A percentile compares a stretch with the other conserved stretches of the same genome.
These are phyloP conservation scores for Hibiscus syriacus DNA, from an alignment of 345 rosid genomes.

Conservation along the genomic window DNA sequence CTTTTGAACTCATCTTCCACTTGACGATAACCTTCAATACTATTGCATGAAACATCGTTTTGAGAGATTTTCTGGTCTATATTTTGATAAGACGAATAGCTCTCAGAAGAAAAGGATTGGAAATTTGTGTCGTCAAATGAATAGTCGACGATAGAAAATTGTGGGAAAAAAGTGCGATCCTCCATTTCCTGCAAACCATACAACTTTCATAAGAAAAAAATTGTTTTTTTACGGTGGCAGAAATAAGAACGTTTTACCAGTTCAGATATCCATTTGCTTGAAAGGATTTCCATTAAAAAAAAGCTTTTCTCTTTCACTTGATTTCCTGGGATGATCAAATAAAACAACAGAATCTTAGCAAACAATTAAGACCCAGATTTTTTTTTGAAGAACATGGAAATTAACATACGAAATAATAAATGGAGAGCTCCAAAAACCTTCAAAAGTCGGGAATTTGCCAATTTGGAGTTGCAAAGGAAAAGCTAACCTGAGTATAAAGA, in stretches of 20 bases:
- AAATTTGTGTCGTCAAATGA: conserved; percentile 22
- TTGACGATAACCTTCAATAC: neutral
- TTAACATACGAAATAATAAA: too few relatives aligned
- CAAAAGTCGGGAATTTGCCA: too few relatives aligned
- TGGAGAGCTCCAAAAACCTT: too few relatives aligned
- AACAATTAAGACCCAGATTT: too few relatives aligned
- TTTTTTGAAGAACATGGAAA: too few relatives aligned
- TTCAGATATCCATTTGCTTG: conserved; percentile 33
- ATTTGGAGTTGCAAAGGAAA: neutral
- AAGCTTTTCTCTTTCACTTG: neutral
- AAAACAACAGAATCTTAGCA: neutral
- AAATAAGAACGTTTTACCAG: conserved; percentile 8
- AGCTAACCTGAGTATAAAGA: neutral
- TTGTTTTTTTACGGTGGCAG: too few relatives aligned
- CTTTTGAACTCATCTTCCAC: conserved; percentile 1
- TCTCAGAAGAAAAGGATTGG: too few relatives aligned
- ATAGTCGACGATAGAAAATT: conserved; percentile 18
- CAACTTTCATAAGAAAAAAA: neutral
- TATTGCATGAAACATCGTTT: neutral
- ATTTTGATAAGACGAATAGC: conserved; percentile 11
- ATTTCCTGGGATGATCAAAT: neutral
- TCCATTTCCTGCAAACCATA: too few relatives aligned
- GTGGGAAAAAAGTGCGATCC: conserved; percentile 20
- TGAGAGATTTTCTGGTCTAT: conserved; percentile 7
- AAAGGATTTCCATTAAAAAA: too few relatives aligned